Evolutionary conservation across 2,329 filamentous ascomycete genomes (phyloP).

Genomic region (Venturia carpophila): DNA sequence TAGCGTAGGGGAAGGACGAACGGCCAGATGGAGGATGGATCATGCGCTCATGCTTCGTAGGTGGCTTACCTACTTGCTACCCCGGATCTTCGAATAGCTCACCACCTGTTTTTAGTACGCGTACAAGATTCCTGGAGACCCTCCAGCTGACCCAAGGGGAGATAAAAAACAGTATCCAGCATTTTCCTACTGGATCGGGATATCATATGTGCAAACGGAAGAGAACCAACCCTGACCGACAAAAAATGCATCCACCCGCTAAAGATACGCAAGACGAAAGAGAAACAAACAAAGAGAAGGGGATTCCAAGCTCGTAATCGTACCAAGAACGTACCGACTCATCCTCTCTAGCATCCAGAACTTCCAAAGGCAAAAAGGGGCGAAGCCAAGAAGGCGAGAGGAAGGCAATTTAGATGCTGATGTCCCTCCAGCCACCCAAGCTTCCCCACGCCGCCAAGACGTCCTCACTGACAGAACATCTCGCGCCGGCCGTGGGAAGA

Average conservation of each 20-base stretch:
- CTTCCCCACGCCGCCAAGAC: constrained; percentile 41
- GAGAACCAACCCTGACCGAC: neutral
- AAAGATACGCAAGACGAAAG: neutral
- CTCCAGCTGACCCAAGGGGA: neutral
- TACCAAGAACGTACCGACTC: neutral
- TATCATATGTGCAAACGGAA: neutral
- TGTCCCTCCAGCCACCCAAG: constrained; percentile 32
- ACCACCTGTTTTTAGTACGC: no score
- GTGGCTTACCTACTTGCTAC: no score
- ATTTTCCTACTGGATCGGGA: neutral
- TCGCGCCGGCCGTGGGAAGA: constrained; percentile 10
- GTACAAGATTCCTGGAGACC: no score
- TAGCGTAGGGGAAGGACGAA: no score
- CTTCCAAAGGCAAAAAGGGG: neutral
- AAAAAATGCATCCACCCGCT: neutral
- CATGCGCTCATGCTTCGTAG: no score
- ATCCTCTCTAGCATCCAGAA: neutral
- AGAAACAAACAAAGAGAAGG: neutral
- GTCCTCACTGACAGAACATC: constrained; percentile 38
- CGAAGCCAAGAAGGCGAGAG: neutral
- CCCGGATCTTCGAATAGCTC: no score
- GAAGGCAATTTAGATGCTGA: neutral
- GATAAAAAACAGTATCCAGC: neutral
- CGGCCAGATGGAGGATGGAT: no score
- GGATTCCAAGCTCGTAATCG: neutral